phyloP scores from a whole-genome alignment of 495 filamentous ascomycete species.

The Penicillium coprophilum region DNA sequence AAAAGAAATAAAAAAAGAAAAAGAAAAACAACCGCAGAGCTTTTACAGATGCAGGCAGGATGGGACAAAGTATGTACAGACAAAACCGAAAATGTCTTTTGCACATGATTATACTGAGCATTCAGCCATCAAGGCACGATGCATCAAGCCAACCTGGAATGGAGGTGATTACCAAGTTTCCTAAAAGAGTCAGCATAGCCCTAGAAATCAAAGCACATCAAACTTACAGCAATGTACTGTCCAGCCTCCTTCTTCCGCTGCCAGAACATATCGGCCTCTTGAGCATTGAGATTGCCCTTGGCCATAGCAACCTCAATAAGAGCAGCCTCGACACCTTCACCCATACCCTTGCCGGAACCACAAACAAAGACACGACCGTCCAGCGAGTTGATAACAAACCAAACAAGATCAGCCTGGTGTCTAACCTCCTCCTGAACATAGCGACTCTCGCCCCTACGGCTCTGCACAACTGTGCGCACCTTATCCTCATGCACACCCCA shows the following conservation, averaged over 20 bases:
- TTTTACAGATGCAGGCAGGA: slow-evolving; percentile 4
- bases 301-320: slow-evolving; percentile 77
- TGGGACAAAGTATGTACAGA: slow-evolving; percentile 4
- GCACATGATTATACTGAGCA: background rate
- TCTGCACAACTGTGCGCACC: slow-evolving; percentile 92
- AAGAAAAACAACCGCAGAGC: background rate
- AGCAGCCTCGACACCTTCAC: slow-evolving; percentile 87
- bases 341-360: slow-evolving; percentile 92
- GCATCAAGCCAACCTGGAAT: background rate
- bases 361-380: slow-evolving; percentile 96
- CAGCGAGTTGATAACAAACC: slow-evolving; percentile 90
- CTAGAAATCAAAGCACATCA: background rate
- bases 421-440: slow-evolving; percentile 88
- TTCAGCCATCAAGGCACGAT: background rate
- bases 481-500: slow-evolving; percentile 92
- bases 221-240: slow-evolving; percentile 82
- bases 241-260: slow-evolving; percentile 76
- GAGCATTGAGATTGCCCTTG: slow-evolving; percentile 70
- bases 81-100: background rate
- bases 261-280: slow-evolving; percentile 79
- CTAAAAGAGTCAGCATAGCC: slow-evolving; percentile 22
- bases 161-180: slow-evolving; percentile 38
- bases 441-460: slow-evolving; percentile 69
- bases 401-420: slow-evolving; percentile 89
- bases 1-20: too few species aligned